phyloP scores from a whole-genome alignment of 192 early-diverging fungal species.

The Oehlia diaphana region DNA sequence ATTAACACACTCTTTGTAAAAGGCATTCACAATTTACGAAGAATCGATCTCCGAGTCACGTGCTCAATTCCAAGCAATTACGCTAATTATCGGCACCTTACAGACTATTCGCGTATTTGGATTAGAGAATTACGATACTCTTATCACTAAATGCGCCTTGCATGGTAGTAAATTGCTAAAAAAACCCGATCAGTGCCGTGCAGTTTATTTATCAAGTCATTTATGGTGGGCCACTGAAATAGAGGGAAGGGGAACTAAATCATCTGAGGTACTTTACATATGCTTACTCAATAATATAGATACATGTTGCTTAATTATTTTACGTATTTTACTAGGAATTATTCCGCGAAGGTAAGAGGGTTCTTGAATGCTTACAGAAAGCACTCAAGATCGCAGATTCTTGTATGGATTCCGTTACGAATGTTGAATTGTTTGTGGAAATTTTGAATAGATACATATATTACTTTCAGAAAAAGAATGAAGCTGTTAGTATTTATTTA shows the following conservation, averaged over 20 bases:
- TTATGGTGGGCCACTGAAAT: slow-evolving; percentile 87
- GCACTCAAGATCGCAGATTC: slow-evolving; percentile 93
- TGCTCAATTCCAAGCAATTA: slow-evolving; percentile 88
- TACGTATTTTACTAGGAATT: slow-evolving; percentile 38
- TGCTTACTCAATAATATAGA: not conserved
- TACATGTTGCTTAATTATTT: not conserved
- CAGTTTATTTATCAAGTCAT: slow-evolving; percentile 79
- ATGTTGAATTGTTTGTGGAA: slow-evolving; percentile 95
- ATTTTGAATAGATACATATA: slow-evolving; percentile 94
- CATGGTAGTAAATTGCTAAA: slow-evolving; percentile 90
- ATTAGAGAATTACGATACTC: slow-evolving; percentile 91
- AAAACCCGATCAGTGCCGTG: slow-evolving; percentile 93
- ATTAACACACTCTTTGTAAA: not conserved
- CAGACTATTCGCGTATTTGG: slow-evolving; percentile 81
- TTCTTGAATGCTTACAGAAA: slow-evolving; percentile 91
- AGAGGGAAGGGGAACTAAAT: slow-evolving; percentile 43
- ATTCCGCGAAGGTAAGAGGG: slow-evolving; percentile 86
- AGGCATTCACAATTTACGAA: slow-evolving; percentile 95
- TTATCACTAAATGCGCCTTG: slow-evolving; percentile 87
- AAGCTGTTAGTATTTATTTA: slow-evolving; percentile 60
- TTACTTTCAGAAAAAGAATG: slow-evolving; percentile 91
- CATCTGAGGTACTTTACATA: slow-evolving; percentile 8
- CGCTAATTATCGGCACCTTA: slow-evolving; percentile 83
- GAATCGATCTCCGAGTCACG: slow-evolving; percentile 92
- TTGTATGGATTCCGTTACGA: slow-evolving; percentile 87